Conservation (phyloP, 1,284 basidiomycete species). For the Leccinum laetum region DNA sequence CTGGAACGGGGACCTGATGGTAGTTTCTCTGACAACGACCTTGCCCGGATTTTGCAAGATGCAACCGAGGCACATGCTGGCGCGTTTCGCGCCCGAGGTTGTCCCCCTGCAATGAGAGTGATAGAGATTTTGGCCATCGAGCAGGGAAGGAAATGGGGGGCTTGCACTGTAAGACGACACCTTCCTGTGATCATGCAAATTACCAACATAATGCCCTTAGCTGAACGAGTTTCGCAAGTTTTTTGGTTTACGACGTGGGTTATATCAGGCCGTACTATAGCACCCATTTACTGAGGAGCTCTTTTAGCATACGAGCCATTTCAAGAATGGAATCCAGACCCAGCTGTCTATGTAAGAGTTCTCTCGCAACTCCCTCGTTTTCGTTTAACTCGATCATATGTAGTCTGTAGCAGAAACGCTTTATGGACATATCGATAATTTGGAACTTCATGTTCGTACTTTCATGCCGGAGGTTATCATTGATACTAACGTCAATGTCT, state of each 20-base stretch:
- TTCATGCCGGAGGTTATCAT: background rate
- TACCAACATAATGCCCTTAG: constrained; percentile 39
- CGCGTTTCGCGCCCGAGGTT: constrained; percentile 76
- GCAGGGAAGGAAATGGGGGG: constrained; percentile 71
- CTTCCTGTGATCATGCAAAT: background rate
- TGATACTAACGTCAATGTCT: background rate
- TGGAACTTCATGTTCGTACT: constrained; percentile 66
- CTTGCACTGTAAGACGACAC: constrained; percentile 57
- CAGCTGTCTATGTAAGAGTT: constrained; percentile 54
- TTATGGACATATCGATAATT: constrained; percentile 74
- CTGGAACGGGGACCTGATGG: constrained; percentile 53
- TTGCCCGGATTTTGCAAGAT: constrained; percentile 65
- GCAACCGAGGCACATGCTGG: constrained; percentile 68
- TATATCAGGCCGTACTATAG: too few species aligned
- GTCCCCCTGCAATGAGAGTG: constrained; percentile 65
- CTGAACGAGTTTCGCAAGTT: constrained; percentile 69
- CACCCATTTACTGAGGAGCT: background rate
- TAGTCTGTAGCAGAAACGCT: constrained; percentile 66
- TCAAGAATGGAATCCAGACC: constrained; percentile 78
- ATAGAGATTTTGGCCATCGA: constrained; percentile 76
- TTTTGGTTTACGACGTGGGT: constrained; percentile 48
- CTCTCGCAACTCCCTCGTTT: background rate
- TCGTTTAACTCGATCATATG: constrained; percentile 3
- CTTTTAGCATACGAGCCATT: constrained; percentile 57
- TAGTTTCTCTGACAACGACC: constrained; percentile 67